Conservation (phyloP, 148 eudicot species). For the Vaccinium macrocarpon region DNA sequence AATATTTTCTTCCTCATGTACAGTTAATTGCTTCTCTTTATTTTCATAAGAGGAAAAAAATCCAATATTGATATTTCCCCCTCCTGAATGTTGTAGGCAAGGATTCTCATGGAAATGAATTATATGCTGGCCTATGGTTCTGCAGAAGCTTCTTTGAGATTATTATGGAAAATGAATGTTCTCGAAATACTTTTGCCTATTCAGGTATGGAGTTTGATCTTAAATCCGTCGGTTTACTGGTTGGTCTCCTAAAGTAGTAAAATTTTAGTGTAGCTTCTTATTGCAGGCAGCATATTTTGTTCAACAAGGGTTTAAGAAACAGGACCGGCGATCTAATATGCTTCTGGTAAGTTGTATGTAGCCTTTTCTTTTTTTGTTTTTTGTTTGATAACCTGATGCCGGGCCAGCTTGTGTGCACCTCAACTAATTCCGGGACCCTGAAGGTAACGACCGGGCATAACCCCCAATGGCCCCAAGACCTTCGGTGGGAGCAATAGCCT, state of each 20-base stretch:
- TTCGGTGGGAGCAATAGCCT: not conserved
- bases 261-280: conserved; percentile 15
- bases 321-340: conserved; percentile 78
- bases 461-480: too few relatives aligned
- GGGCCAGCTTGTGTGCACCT: too few relatives aligned
- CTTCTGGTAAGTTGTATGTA: conserved; percentile 70
- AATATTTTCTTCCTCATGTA: not conserved
- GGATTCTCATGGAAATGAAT: conserved; percentile 88
- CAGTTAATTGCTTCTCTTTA: not conserved
- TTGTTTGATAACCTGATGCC: too few relatives aligned
- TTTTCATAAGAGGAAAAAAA: not conserved
- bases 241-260: conserved; percentile 4
- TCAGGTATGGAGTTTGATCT: conserved; percentile 51
- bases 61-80: not conserved
- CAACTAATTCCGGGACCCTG: too few relatives aligned
- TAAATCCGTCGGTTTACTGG: not conserved
- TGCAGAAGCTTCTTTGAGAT: conserved; percentile 82
- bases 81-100: conserved; percentile 38
- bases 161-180: conserved; percentile 76
- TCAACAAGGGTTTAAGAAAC: conserved; percentile 58
- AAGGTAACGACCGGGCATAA: too few relatives aligned
- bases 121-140: conserved; percentile 97
- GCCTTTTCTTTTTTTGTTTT: not conserved
- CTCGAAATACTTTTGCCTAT: conserved; percentile 78
- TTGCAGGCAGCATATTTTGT: conserved; percentile 89